These are phyloP conservation scores for Coemansia sp. DNA, from an alignment of 192 early-diverging fungal genomes.

Conservation along the genomic window DNA sequence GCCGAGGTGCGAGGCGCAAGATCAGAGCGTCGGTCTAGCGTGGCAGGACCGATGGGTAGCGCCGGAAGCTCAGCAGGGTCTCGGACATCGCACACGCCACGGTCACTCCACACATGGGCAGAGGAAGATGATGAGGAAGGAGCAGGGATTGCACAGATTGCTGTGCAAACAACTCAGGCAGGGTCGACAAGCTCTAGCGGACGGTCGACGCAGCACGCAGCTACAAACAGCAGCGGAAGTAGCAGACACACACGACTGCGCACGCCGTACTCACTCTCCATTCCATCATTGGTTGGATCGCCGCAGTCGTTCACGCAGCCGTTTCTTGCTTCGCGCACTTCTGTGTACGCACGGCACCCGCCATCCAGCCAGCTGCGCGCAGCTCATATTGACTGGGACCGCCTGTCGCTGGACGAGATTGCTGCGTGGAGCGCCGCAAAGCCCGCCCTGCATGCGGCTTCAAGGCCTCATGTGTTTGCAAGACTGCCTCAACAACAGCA, in stretches of 20 bases:
- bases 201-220: conserved; percentile 8
- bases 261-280: conserved; percentile 49
- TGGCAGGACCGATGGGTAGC: conserved; percentile 34
- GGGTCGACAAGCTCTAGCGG: conserved; percentile 36
- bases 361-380: conserved; percentile 54
- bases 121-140: conserved; percentile 45
- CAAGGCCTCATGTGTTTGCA: background rate
- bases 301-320: conserved; percentile 51
- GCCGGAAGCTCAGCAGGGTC: conserved; percentile 13
- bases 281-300: conserved; percentile 49
- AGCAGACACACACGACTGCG: conserved; percentile 29
- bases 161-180: conserved; percentile 18
- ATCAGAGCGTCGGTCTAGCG: conserved; percentile 32
- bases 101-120: conserved; percentile 49
- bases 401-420: conserved; percentile 45
- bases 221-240: conserved; percentile 11
- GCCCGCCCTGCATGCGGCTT: background rate
- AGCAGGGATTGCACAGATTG: conserved; percentile 2
- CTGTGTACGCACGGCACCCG: conserved; percentile 46
- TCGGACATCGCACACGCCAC: conserved; percentile 29
- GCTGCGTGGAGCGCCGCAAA: background rate
- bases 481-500: too few relatives aligned
- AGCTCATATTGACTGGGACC: conserved; percentile 53
- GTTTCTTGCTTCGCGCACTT: conserved; percentile 50
- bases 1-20: background rate